Conservation (phyloP, 106 monocot species). For the Platanthera zijinensis region DNA sequence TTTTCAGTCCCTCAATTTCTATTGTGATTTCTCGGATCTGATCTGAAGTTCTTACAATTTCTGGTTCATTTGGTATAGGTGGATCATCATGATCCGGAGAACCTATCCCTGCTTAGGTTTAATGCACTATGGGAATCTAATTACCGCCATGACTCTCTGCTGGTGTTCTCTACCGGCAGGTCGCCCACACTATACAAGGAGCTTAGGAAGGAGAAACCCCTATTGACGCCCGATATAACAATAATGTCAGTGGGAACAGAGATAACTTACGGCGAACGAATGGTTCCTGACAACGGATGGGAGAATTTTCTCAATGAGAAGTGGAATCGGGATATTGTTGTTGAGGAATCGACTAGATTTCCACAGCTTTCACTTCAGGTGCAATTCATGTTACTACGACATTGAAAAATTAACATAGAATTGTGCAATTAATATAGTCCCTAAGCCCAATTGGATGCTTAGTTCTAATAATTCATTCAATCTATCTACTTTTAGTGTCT, state of each 20-base stretch:
- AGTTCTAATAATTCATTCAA: too few species aligned
- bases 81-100: conserved; percentile 61
- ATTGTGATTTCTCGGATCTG: not conserved
- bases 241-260: conserved; percentile 74
- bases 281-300: conserved; percentile 67
- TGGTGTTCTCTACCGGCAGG: conserved; percentile 73
- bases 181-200: conserved; percentile 48
- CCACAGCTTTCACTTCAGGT: conserved; percentile 53
- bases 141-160: conserved; percentile 43
- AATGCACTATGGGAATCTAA: conserved; percentile 65
- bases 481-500: too few species aligned
- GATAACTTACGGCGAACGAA: conserved; percentile 55
- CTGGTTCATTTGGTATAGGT: conserved; percentile 27
- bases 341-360: conserved; percentile 59
- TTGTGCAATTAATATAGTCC: too few species aligned
- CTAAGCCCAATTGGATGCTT: too few species aligned
- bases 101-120: conserved; percentile 59
- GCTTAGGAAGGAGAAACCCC: conserved; percentile 43
- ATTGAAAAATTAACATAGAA: too few species aligned
- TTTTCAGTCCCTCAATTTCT: not conserved
- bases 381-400: too few species aligned
- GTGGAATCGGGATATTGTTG: conserved; percentile 52
- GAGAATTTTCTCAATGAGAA: conserved; percentile 36
- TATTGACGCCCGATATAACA: conserved; percentile 65
- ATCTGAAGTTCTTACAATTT: not conserved